Percentiles rank a stretch among this genome's conserved stretches.
These are phyloP conservation scores for Volvariella volvacea DNA, from an alignment of 1,284 basidiomycete genomes.

Conservation along the genomic window DNA sequence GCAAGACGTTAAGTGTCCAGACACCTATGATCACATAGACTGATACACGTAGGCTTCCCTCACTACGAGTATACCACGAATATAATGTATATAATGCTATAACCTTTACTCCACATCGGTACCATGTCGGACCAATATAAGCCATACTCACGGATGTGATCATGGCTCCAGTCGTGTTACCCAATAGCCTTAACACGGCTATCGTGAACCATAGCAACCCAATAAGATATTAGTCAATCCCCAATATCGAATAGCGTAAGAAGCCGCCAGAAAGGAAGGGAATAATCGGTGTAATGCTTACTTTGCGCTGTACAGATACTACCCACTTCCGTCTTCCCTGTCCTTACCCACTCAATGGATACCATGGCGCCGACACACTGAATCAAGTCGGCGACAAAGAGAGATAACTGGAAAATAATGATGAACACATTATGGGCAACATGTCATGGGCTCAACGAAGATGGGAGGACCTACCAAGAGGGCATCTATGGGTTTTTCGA, in stretches of 20 bases:
- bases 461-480: slow-evolving; percentile 20
- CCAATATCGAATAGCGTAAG: too few species aligned
- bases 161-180: slow-evolving; percentile 33
- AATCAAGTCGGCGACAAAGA: slow-evolving; percentile 28
- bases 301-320: slow-evolving; percentile 28
- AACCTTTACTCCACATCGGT: too few species aligned
- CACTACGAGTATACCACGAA: too few species aligned
- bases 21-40: slow-evolving; percentile 17
- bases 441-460: background rate
- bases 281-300: too few species aligned
- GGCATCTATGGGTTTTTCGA: slow-evolving; percentile 28
- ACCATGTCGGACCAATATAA: too few species aligned
- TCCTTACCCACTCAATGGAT: slow-evolving; percentile 27
- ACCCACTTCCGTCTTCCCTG: slow-evolving; percentile 24
- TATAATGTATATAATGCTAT: slow-evolving; percentile 30
- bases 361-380: slow-evolving; percentile 27
- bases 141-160: slow-evolving; percentile 28
- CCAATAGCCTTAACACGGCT: slow-evolving; percentile 31
- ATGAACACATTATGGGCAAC: background rate
- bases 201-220: too few species aligned
- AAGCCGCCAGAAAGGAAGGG: too few species aligned
- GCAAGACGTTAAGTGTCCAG: slow-evolving; percentile 30
- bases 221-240: too few species aligned
- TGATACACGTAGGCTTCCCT: too few species aligned
- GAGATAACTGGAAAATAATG: slow-evolving; percentile 20